Conservation (phyloP, 345 rosid species). For the Dovyalis caffra region DNA sequence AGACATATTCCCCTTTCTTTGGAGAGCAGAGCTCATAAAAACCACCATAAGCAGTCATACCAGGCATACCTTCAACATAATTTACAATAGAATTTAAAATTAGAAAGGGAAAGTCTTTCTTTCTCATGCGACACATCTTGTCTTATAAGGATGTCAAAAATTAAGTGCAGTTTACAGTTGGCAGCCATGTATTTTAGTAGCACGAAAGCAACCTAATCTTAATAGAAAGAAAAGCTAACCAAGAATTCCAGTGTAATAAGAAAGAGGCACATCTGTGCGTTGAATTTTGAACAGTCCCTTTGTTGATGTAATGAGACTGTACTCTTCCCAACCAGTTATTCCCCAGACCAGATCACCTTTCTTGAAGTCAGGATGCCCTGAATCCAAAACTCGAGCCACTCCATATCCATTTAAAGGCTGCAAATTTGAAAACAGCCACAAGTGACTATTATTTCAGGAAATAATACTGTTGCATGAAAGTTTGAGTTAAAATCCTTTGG, state of each 20-base stretch:
- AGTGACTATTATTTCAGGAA: neutral
- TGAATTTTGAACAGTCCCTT: slow-evolving; percentile 45
- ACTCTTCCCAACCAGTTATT: slow-evolving; percentile 60
- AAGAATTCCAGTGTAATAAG: slow-evolving; percentile 59
- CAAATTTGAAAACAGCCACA: neutral
- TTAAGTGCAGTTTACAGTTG: neutral
- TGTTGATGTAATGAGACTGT: slow-evolving; percentile 35
- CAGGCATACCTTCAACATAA: slow-evolving; percentile 14
- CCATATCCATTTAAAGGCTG: slow-evolving; percentile 58
- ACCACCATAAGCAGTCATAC: slow-evolving; percentile 12
- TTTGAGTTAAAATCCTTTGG: too few relatives aligned
- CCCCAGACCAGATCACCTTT: slow-evolving; percentile 59
- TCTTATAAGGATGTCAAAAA: too few relatives aligned
- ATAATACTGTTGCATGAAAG: too few relatives aligned
- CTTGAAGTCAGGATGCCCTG: slow-evolving; percentile 42
- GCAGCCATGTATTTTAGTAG: neutral
- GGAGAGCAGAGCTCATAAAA: slow-evolving; percentile 16
- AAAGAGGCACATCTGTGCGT: slow-evolving; percentile 52
- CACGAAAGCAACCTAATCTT: neutral
- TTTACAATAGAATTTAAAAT: too few relatives aligned
- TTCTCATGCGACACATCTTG: too few relatives aligned
- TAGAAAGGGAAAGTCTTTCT: too few relatives aligned
- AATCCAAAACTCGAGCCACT: slow-evolving; percentile 56
- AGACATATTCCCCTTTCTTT: slow-evolving; percentile 13
- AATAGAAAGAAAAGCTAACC: slow-evolving; percentile 33